Evolutionary conservation across 179 eudicot genomes (phyloP), one percentile per base, ranked within the genome.

Genomic region (Beta lomatogona): DNA sequence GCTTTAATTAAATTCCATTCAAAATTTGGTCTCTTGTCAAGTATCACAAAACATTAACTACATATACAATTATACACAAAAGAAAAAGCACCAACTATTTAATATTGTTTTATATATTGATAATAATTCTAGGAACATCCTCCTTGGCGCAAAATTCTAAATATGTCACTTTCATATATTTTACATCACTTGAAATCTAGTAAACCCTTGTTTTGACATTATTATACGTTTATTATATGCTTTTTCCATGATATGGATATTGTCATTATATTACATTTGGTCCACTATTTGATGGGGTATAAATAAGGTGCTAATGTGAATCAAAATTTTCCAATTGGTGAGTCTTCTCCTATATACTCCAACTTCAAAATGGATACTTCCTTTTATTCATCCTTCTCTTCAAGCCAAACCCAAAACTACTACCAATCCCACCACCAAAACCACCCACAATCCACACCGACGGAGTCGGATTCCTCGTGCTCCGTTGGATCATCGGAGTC

Each of bases 61-160:
- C 60, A 66, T 59, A 59, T 65, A 70, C 44, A 60, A 9, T 2
- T 31, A 25, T 41, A 13, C 53, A n/a, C 53, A n/a, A 21, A n/a
- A 3, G 7, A 52, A 68, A 59, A 71, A 55, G 57, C 75, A 75
- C 68, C 44, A 31, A 45, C 13, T 18, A 52, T 8, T 41, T 22
- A 41, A 79, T 74, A 46, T 44, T 5, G 9, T 54, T 19, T 14
- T 66, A n/a, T 66, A 72, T 41, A 78, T 48, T 44, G 64, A 57
- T 3, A 67, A 81, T 73, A 70, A 70, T 65, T 31, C 85, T 65
- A 71, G 77, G 48, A 52, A 86, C 90, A 86, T 88, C 90, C 90
- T 84, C 90, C 90, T 73, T 75, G 12, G 79, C 73, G 83, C 78
- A 25, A 57, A 85, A 87, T 83, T 25, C 81, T 9, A 19, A 28